phyloP scores from a whole-genome alignment of 345 rosid genomes.

The Limnanthes douglasii region DNA sequence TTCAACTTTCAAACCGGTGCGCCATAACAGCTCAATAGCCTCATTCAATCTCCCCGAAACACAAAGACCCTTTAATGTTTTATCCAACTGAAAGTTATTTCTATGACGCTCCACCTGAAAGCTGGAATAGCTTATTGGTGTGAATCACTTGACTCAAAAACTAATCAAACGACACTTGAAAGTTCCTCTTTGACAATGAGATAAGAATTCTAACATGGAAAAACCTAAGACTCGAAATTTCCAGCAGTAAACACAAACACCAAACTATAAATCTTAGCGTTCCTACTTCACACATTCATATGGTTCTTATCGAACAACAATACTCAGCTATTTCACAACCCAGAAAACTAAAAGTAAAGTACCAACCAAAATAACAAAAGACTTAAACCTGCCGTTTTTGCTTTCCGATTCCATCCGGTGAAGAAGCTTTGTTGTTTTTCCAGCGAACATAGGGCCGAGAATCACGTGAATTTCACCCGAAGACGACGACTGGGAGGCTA shows the following conservation, averaged over 20 bases:
- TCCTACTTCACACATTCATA: no score
- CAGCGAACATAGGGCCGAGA: constrained; percentile 57
- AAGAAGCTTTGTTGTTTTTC: constrained; percentile 59
- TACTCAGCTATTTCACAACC: no score
- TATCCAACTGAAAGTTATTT: constrained; percentile 22
- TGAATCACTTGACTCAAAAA: no score
- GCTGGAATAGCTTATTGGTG: constrained; percentile 27
- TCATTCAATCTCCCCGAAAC: constrained; percentile 44
- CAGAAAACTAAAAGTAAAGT: no score
- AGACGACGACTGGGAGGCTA: constrained; percentile 10
- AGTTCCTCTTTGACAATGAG: not conserved
- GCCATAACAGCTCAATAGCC: constrained; percentile 45
- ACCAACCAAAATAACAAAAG: not conserved
- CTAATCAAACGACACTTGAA: not conserved
- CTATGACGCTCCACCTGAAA: constrained; percentile 43
- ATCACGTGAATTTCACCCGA: constrained; percentile 50
- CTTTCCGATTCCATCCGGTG: constrained; percentile 46
- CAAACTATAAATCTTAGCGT: no score
- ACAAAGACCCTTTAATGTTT: constrained; percentile 46
- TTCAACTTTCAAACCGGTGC: constrained; percentile 18
- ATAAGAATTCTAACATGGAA: not conserved
- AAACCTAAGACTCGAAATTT: no score
- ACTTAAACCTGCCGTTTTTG: constrained; percentile 35
- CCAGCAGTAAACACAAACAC: no score
- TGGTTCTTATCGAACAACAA: no score